These are phyloP conservation scores for Avena insularis DNA, from an alignment of 176 grass and related monocot genomes.

Conservation along the genomic window DNA sequence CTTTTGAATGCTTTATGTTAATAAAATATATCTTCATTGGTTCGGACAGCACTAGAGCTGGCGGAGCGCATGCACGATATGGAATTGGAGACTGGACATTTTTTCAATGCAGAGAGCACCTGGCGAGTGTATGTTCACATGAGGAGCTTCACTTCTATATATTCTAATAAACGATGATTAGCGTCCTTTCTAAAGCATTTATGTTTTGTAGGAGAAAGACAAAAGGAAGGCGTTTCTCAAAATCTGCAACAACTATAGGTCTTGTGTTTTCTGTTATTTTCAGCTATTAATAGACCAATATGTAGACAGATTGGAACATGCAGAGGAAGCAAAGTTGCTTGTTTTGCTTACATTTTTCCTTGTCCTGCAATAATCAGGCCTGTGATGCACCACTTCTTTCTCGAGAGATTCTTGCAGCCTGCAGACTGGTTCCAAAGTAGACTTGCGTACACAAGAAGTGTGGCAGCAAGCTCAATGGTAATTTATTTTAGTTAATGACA, in stretches of 20 bases:
- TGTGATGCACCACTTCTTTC: slow-evolving; percentile 96
- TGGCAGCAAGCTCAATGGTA: slow-evolving; percentile 95
- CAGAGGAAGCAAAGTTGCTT: not conserved
- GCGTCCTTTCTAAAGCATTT: slow-evolving; percentile 20
- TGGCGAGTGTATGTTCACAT: slow-evolving; percentile 67
- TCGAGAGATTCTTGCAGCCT: slow-evolving; percentile 89
- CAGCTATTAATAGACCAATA: slow-evolving; percentile 27
- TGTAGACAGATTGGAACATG: slow-evolving; percentile 5
- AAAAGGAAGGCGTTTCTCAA: slow-evolving; percentile 85
- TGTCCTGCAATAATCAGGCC: slow-evolving; percentile 64
- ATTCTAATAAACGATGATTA: slow-evolving; percentile 18
- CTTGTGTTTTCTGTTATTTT: slow-evolving; percentile 41
- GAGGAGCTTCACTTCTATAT: slow-evolving; percentile 29
- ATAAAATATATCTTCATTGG: slow-evolving; percentile 33
- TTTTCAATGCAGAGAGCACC: slow-evolving; percentile 84
- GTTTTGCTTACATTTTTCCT: slow-evolving; percentile 17
- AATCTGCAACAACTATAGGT: slow-evolving; percentile 92
- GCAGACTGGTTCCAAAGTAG: slow-evolving; percentile 91
- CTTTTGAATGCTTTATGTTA: slow-evolving; percentile 33
- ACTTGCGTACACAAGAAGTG: slow-evolving; percentile 93
- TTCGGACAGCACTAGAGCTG: slow-evolving; percentile 70
- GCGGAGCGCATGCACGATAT: slow-evolving; percentile 88
- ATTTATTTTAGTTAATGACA: slow-evolving; percentile 45
- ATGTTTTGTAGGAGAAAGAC: slow-evolving; percentile 84
- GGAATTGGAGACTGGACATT: slow-evolving; percentile 92